A percentile compares a stretch with the other conserved stretches of the same genome.
Conservation (phyloP, 106 monocot species). For the Dactylorhiza incarnata region DNA sequence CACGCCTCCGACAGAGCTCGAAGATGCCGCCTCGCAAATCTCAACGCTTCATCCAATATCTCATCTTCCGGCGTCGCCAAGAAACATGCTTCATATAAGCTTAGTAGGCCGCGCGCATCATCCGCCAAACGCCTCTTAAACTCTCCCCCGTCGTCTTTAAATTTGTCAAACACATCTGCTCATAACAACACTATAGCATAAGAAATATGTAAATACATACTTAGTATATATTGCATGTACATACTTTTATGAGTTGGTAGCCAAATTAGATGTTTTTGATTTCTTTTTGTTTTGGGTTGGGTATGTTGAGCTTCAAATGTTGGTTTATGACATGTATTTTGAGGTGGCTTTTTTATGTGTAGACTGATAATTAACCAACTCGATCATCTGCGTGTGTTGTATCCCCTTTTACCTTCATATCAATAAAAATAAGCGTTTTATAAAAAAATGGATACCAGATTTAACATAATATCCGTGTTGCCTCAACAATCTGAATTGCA, state of each 20-base stretch:
- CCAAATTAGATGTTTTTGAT: no score
- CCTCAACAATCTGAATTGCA: neutral
- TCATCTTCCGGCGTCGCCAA: neutral
- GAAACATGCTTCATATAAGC: constrained; percentile 15
- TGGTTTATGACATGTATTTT: no score
- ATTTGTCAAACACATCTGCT: neutral
- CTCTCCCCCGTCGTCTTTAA: constrained; percentile 1
- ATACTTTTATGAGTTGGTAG: no score
- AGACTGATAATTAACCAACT: no score
- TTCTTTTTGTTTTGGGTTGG: no score
- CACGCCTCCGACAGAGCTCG: neutral
- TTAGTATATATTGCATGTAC: no score
- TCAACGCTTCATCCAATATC: constrained; percentile 13
- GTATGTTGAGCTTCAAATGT: no score
- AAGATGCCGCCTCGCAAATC: constrained; percentile 4
- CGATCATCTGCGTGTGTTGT: no score
- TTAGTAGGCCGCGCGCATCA: constrained; percentile 1
- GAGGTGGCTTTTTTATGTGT: no score
- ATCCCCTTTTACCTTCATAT: no score
- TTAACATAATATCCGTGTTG: neutral
- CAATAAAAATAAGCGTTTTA: no score
- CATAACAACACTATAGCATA: neutral
- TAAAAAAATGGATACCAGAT: no score
- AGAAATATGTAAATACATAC: neutral
- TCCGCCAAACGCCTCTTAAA: neutral